Percentiles rank a stretch among this genome's conserved stretches.
Conservation (phyloP, 371 early-diverging fungal genomes). For the Apophysomyces variabilis region DNA sequence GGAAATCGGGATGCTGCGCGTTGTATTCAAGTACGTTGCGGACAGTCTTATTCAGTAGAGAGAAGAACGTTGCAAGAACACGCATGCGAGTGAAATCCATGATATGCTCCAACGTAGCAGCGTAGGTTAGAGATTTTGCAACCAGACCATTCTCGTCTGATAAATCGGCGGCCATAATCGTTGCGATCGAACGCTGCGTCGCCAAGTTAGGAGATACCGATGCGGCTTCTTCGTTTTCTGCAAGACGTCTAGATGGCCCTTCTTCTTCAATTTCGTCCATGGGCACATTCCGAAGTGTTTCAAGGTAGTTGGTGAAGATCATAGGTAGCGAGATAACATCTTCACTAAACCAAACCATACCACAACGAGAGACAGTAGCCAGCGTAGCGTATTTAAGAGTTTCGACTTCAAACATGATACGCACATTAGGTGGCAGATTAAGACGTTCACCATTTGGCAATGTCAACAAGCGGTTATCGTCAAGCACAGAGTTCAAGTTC, state of each 20-base stretch:
- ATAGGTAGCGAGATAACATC: slow-evolving; percentile 87
- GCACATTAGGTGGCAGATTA: slow-evolving; percentile 92
- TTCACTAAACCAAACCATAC: slow-evolving; percentile 99
- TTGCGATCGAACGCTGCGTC: slow-evolving; percentile 79
- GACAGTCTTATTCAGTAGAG: slow-evolving; percentile 88
- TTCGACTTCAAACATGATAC: slow-evolving; percentile 99
- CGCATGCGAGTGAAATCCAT: slow-evolving; percentile 97
- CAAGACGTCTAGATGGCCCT: slow-evolving; percentile 38
- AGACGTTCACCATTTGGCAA: slow-evolving; percentile 99
- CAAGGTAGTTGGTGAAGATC: slow-evolving; percentile 85
- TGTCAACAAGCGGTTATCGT: slow-evolving; percentile 96
- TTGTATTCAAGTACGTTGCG: slow-evolving; percentile 90
- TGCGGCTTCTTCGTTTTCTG: slow-evolving; percentile 55
- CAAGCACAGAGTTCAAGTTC: slow-evolving; percentile 97
- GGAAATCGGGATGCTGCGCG: slow-evolving; percentile 90
- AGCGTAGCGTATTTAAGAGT: slow-evolving; percentile 95
- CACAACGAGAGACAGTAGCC: slow-evolving; percentile 99
- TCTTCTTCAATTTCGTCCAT: slow-evolving; percentile 88
- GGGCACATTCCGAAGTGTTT: slow-evolving; percentile 72
- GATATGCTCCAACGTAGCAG: slow-evolving; percentile 83
- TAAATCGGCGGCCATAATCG: slow-evolving; percentile 75
- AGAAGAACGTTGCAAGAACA: slow-evolving; percentile 87
- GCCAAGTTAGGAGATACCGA: slow-evolving; percentile 64
- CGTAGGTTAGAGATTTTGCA: slow-evolving; percentile 71
- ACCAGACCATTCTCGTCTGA: slow-evolving; percentile 76